These are phyloP conservation scores for Lecanoromycetidae sp. DNA, from an alignment of 2,329 filamentous ascomycete genomes.

Conservation along the genomic window DNA sequence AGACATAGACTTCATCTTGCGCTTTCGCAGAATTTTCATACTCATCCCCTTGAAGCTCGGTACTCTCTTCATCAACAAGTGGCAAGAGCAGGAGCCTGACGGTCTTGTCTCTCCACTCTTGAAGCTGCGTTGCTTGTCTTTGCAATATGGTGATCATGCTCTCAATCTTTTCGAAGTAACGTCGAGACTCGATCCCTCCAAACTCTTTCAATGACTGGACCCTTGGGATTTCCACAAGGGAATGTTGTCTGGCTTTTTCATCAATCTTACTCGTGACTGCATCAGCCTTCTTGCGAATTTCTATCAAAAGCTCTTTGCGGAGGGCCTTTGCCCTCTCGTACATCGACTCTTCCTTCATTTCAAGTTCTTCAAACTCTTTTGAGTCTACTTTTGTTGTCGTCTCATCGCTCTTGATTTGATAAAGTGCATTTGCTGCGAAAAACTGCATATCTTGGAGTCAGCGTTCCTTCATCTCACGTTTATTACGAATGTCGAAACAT, in stretches of 20 bases:
- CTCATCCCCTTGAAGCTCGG: constrained; percentile 75
- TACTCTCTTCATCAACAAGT: constrained; percentile 60
- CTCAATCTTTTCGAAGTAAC: constrained; percentile 54
- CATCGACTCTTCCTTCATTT: constrained; percentile 56
- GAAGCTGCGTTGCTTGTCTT: constrained; percentile 56
- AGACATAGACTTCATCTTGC: constrained; percentile 81
- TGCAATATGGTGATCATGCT: constrained; percentile 56
- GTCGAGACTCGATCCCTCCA: constrained; percentile 61
- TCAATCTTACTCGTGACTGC: constrained; percentile 52
- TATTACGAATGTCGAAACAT: too few species aligned
- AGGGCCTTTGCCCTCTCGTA: constrained; percentile 71
- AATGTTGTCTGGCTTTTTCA: constrained; percentile 39
- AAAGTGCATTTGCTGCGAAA: constrained; percentile 73
- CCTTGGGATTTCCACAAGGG: constrained; percentile 52
- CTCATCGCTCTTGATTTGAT: constrained; percentile 64
- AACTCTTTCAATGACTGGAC: constrained; percentile 41
- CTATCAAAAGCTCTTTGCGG: constrained; percentile 62
- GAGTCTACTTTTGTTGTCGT: constrained; percentile 54
- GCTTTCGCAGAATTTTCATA: constrained; percentile 76
- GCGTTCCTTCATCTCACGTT: too few species aligned
- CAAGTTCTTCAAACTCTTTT: constrained; percentile 52
- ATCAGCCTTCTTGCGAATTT: constrained; percentile 46
- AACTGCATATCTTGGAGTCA: too few species aligned
- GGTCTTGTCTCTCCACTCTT: constrained; percentile 63
- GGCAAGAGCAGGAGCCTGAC: constrained; percentile 59